Conservation (phyloP, 2,329 filamentous ascomycete genomes). For the Curvularia lunata region DNA sequence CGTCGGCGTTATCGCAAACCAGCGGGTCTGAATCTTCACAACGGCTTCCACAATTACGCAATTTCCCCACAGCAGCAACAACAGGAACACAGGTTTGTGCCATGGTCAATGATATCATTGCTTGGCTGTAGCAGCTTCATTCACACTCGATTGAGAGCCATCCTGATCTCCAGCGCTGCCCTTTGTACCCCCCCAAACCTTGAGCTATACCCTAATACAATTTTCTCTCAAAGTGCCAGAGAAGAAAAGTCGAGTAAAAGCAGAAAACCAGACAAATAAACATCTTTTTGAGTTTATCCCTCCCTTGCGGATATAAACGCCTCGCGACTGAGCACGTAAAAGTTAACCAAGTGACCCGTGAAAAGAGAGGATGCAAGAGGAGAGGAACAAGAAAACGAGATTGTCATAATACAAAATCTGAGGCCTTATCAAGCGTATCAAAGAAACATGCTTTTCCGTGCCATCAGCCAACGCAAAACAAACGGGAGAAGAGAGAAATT, state of each 20-base stretch:
- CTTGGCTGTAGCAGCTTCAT: slow-evolving; percentile 16
- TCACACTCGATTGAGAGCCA: slow-evolving; percentile 14
- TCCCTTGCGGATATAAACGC: slow-evolving; percentile 38
- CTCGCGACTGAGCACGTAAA: slow-evolving; percentile 30
- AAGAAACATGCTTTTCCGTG: slow-evolving; percentile 35
- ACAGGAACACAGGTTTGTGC: not conserved
- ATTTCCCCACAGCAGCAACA: not conserved
- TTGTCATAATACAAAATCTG: slow-evolving; percentile 45
- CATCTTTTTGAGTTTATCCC: slow-evolving; percentile 32
- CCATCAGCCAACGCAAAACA: slow-evolving; percentile 32
- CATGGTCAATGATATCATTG: slow-evolving; percentile 22
- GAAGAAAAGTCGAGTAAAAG: slow-evolving; percentile 20
- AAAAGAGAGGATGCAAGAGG: slow-evolving; percentile 45
- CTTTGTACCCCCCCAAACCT: slow-evolving; percentile 11
- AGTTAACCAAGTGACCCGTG: slow-evolving; percentile 26
- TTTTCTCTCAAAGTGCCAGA: slow-evolving; percentile 17
- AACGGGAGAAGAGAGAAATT: slow-evolving; percentile 25
- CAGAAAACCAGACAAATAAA: slow-evolving; percentile 22
- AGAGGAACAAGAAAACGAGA: slow-evolving; percentile 33
- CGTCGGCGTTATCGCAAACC: not conserved
- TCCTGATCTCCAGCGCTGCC: slow-evolving; percentile 12
- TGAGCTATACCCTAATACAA: slow-evolving; percentile 25
- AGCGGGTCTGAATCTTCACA: not conserved
- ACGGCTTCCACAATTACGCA: not conserved
- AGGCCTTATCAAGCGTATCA: slow-evolving; percentile 33